Conservation (phyloP, 225 moss, liverwort and hornwort species). For the Straminergon stramineum region DNA sequence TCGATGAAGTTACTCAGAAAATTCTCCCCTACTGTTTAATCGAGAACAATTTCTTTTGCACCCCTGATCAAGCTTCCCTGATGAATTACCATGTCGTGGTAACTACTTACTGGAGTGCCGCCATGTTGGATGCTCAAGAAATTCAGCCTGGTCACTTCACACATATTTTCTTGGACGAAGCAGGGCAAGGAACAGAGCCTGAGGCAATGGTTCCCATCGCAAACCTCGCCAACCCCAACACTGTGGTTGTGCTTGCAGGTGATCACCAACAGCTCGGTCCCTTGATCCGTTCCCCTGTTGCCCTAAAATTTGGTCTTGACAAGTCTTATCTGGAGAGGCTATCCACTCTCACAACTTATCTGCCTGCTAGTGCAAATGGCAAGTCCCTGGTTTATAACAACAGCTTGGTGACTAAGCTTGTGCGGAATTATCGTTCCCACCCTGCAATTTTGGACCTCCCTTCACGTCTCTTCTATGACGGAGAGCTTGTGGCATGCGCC, state of each 20-base stretch:
- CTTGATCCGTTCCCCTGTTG: slow-evolving; percentile 42
- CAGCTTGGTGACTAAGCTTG: slow-evolving; percentile 48
- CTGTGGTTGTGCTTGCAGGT: slow-evolving; percentile 50
- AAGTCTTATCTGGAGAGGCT: slow-evolving; percentile 49
- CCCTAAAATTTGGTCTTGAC: slow-evolving; percentile 41
- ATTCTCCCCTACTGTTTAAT: slow-evolving; percentile 33
- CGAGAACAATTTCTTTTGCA: slow-evolving; percentile 41
- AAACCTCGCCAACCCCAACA: slow-evolving; percentile 40
- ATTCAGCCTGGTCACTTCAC: slow-evolving; percentile 48
- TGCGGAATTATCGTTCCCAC: slow-evolving; percentile 57
- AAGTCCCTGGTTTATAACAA: slow-evolving; percentile 32
- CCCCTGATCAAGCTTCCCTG: slow-evolving; percentile 35
- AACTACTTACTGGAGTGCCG: slow-evolving; percentile 52
- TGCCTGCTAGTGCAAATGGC: slow-evolving; percentile 41
- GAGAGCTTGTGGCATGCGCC: slow-evolving; percentile 54
- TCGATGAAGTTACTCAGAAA: slow-evolving; percentile 25
- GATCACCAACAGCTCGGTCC: slow-evolving; percentile 54
- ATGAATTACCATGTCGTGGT: slow-evolving; percentile 43
- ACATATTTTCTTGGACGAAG: slow-evolving; percentile 58
- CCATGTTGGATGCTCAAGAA: slow-evolving; percentile 57
- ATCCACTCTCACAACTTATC: slow-evolving; percentile 35
- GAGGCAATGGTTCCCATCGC: slow-evolving; percentile 51
- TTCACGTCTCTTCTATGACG: slow-evolving; percentile 49
- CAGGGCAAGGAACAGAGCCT: slow-evolving; percentile 53
- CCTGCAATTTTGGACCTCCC: slow-evolving; percentile 54